Evolutionary conservation across 768 basidiomycete genomes (phyloP), one percentile per base, ranked within the genome.

Genomic region (Krasilnikovozyma curviuscula): DNA sequence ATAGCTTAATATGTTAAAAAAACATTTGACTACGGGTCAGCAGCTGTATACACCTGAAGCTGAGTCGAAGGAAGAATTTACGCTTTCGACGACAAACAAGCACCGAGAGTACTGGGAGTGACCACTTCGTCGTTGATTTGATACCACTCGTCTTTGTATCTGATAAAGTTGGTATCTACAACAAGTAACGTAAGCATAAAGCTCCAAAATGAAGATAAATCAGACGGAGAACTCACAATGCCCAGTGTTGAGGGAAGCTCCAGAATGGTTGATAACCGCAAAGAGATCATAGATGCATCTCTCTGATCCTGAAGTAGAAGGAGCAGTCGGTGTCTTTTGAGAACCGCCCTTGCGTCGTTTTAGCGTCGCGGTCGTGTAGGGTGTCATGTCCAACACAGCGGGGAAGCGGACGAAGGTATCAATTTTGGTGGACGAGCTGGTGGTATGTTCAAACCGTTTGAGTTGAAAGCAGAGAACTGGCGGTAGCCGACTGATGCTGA

Each of bases 121-220:
- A 83, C 81, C 56, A 46, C 83, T 91, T 89, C 86, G 59, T 93
- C 88, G 62, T 93, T 86, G 63, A 85, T 86, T 21, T 78, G 78
- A 66, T 82, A 91, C 85, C 85, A 95, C 78, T 89, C 84, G 57
- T 91, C 81, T 48, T 79, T 74, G 57, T 77, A 84, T 23, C 83
- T 73, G 14, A 81, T 79, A 62, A 73, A 88, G 61, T 80, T 82
- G 25, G 81, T 86, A 64, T 93, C 49, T 50, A 31, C 16, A 19
- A 5, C 13, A 32, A 25, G 14, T 4, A 21, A 7, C 21, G 18
- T n/a, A n/a, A n/a, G n/a, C n/a, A n/a, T n/a, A n/a, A n/a, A n/a
- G n/a, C n/a, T n/a, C n/a, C n/a, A n/a, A 32, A 32, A 21, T 7
- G 18, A 10, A 34, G 18, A 21, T 45, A 13, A 31, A 24, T 25